phyloP scores from a whole-genome alignment of 2,329 filamentous ascomycete species.

The Microthyrium microscopicum region DNA sequence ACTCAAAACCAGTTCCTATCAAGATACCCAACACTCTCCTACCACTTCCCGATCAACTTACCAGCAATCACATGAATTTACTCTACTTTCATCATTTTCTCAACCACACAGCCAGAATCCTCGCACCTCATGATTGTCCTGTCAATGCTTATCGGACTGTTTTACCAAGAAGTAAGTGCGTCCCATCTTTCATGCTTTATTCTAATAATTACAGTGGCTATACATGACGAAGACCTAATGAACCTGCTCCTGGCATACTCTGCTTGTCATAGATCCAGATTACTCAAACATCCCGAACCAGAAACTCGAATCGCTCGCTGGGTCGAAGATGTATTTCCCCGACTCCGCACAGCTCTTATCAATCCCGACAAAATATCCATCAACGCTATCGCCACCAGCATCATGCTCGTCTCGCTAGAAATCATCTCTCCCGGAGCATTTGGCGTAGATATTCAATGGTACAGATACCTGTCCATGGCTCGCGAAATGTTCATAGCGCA shows the following conservation, averaged over 20 bases:
- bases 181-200: slow-evolving; percentile 19
- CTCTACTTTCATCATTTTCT: slow-evolving; percentile 60
- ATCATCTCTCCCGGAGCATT: slow-evolving; percentile 72
- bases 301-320: slow-evolving; percentile 62
- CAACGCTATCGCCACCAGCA: slow-evolving; percentile 60
- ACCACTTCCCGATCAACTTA: slow-evolving; percentile 38
- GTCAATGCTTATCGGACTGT: slow-evolving; percentile 44
- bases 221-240: slow-evolving; percentile 53
- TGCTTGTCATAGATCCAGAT: slow-evolving; percentile 63
- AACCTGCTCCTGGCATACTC: slow-evolving; percentile 67
- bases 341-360: slow-evolving; percentile 49
- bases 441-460: slow-evolving; percentile 66
- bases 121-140: slow-evolving; percentile 45
- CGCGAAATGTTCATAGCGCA: slow-evolving; percentile 58
- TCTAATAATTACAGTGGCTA: slow-evolving; percentile 40
- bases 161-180: slow-evolving; percentile 42
- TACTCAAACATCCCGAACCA: slow-evolving; percentile 58
- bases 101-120: slow-evolving; percentile 59
- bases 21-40: slow-evolving; percentile 41
- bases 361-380: slow-evolving; percentile 50
- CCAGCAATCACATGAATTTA: slow-evolving; percentile 64
- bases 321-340: slow-evolving; percentile 64
- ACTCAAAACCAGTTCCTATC: slow-evolving; percentile 50
- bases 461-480: slow-evolving; percentile 59
- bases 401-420: slow-evolving; percentile 71